Evolutionary conservation across 306 rosid genomes (phyloP).

Genomic region (Malus asiatica): DNA sequence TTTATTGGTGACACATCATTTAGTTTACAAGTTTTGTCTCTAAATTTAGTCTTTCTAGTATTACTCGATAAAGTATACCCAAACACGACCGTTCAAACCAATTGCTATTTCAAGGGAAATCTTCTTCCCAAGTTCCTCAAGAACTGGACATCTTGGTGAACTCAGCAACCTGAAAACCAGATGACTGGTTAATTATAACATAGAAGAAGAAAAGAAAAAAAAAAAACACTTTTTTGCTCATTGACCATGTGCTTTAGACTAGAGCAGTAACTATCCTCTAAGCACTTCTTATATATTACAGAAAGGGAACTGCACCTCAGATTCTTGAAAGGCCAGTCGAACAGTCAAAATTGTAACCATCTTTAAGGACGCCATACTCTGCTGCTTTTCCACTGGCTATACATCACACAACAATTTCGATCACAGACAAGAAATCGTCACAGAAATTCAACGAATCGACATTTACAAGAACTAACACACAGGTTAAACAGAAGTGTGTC

Average conservation of each 20-base stretch:
- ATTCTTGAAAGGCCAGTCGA: constrained; percentile 78
- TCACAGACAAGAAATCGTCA: constrained; percentile 11
- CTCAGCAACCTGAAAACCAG: constrained; percentile 54
- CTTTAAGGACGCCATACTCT: constrained; percentile 72
- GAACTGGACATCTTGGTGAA: constrained; percentile 74
- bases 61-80: constrained; percentile 37
- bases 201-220: background rate
- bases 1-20: too few relatives aligned
- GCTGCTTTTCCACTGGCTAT: constrained; percentile 79
- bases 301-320: constrained; percentile 33
- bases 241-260: background rate
- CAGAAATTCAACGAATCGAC: background rate
- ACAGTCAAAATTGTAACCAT: constrained; percentile 78
- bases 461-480: background rate
- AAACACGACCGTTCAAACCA: constrained; percentile 90
- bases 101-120: constrained; percentile 79
- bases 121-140: constrained; percentile 80
- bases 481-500: background rate
- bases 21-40: too few relatives aligned
- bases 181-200: background rate
- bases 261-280: background rate
- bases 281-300: background rate
- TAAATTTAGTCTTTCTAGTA: too few relatives aligned
- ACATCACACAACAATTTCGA: constrained; percentile 4
- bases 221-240: background rate